phyloP scores from a whole-genome alignment of 2,329 filamentous ascomycete species.

The Dactylonectria estremocensis region DNA sequence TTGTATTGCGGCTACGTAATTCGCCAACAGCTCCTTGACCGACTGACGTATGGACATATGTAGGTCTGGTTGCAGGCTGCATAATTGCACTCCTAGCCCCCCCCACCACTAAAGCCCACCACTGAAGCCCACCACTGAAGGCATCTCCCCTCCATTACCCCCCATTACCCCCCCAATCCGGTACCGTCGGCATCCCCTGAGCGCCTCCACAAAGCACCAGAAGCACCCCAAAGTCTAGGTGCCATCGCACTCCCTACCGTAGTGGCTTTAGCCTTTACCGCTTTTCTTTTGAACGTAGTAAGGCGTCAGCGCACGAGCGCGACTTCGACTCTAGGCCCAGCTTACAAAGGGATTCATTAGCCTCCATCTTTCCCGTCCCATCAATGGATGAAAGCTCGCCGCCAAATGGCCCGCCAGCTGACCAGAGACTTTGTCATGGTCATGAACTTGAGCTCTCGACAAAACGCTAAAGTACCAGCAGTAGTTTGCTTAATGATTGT shows the following conservation, averaged over 20 bases:
- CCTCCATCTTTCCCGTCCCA: slow-evolving; percentile 1
- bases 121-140: too few relatives aligned
- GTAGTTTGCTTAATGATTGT: neutral
- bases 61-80: neutral
- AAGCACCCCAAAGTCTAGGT: neutral
- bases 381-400: slow-evolving; percentile 3
- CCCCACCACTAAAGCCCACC: too few relatives aligned
- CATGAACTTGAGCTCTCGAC: slow-evolving; percentile 6
- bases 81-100: too few relatives aligned
- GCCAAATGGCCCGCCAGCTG: slow-evolving; percentile 2
- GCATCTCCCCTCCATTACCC: too few relatives aligned
- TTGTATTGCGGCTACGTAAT: slow-evolving; percentile 27
- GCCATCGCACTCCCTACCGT: neutral
- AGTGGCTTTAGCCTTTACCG: slow-evolving; percentile 21
- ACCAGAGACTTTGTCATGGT: neutral
- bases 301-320: slow-evolving; percentile 1
- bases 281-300: slow-evolving; percentile 20
- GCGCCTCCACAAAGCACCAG: neutral
- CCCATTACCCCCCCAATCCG: neutral
- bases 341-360: neutral
- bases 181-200: neutral
- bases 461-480: neutral
- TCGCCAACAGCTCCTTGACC: slow-evolving; percentile 5
- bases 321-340: neutral
- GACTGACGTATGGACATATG: slow-evolving; percentile 10